Evolutionary conservation across 306 rosid species (phyloP).

Genomic region (Trifolium fragiferum): DNA sequence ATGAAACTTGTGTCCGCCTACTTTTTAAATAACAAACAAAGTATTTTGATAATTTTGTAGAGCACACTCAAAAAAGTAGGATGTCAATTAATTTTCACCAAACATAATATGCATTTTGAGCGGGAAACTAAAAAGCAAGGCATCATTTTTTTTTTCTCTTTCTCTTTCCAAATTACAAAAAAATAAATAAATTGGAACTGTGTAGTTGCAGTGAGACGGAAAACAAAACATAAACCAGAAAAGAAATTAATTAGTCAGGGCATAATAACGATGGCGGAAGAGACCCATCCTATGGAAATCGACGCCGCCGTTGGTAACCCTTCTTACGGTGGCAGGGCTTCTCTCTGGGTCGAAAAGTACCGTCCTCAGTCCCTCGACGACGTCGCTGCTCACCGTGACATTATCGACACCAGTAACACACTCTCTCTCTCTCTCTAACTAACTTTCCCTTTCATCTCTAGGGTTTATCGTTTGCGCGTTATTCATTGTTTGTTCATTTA

Average conservation of each 20-base stretch:
- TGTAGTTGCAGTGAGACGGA: neutral
- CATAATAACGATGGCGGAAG: constrained; percentile 51
- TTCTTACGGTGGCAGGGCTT: constrained; percentile 49
- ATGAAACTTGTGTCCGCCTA: no score
- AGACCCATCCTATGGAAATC: constrained; percentile 60
- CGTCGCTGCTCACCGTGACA: constrained; percentile 97
- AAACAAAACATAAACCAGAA: neutral
- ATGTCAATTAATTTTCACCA: no score
- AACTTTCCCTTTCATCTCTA: constrained; percentile 33
- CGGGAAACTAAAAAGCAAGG: neutral
- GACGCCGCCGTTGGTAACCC: constrained; percentile 52
- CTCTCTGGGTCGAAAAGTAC: constrained; percentile 93
- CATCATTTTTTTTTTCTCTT: neutral
- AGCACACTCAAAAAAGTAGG: no score
- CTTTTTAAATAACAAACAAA: no score
- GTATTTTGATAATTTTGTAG: no score
- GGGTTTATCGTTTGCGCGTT: constrained; percentile 48
- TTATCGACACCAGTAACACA: constrained; percentile 80
- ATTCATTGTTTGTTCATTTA: constrained; percentile 28
- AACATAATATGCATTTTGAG: neutral
- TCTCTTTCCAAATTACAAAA: no score
- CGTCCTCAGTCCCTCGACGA: constrained; percentile 94
- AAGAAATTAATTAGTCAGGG: neutral
- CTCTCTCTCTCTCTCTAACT: neutral
- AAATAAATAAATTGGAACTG: neutral